These are phyloP conservation scores for Neurospora tetrasperma DNA, from an alignment of 495 filamentous ascomycete genomes.

Conservation along the genomic window DNA sequence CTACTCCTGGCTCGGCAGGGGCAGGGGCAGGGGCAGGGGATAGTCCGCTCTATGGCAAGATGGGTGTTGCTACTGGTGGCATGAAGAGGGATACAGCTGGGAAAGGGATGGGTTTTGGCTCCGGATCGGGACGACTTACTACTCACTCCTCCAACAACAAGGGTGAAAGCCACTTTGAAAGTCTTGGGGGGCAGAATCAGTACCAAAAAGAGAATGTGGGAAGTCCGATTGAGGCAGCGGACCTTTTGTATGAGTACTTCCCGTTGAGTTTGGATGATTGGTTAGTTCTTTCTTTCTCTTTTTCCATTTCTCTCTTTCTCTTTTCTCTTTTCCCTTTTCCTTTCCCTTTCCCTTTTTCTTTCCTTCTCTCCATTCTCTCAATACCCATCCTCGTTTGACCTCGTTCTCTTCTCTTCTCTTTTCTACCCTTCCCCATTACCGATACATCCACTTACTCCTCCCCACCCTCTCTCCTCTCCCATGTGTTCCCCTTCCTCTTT, in stretches of 20 bases:
- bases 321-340: too few relatives aligned
- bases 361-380: too few relatives aligned
- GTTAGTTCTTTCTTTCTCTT: conserved; percentile 22
- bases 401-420: background rate
- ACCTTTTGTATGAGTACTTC: conserved; percentile 86
- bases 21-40: conserved; percentile 3
- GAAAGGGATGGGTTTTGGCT: background rate
- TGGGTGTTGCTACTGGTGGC: too few relatives aligned
- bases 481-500: too few relatives aligned
- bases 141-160: background rate
- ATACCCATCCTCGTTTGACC: too few relatives aligned
- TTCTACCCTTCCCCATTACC: too few relatives aligned
- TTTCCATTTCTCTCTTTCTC: background rate
- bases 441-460: background rate
- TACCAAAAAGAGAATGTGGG: conserved; percentile 15
- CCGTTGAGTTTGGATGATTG: conserved; percentile 82
- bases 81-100: too few relatives aligned
- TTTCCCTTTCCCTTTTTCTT: too few relatives aligned
- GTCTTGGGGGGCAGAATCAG: conserved; percentile 8
- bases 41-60: conserved; percentile 18
- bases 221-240: conserved; percentile 61
- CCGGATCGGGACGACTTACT: background rate
- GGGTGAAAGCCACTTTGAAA: conserved; percentile 5
- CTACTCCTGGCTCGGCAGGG: conserved; percentile 25
- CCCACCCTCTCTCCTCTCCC: too few relatives aligned